A percentile compares a stretch with the other conserved stretches of the same genome.
These are phyloP conservation scores for Naganishia vaughanmartiniae DNA, from an alignment of 768 basidiomycete species.

Conservation along the genomic window DNA sequence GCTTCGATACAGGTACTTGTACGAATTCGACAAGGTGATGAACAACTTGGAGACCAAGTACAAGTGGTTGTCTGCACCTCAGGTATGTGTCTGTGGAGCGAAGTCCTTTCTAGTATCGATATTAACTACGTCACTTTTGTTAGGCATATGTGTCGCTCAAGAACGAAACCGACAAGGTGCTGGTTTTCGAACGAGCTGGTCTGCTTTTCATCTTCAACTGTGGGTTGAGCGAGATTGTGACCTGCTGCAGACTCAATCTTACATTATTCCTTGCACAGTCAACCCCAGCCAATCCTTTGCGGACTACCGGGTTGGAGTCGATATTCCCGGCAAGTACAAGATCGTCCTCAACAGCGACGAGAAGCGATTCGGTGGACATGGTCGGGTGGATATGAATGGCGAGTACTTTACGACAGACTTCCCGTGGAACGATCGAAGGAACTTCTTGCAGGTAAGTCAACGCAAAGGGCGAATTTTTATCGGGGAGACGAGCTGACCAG, in stretches of 20 bases:
- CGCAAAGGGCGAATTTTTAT: neutral
- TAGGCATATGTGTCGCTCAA: constrained; percentile 93
- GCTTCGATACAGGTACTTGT: constrained; percentile 89
- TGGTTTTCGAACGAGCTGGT: constrained; percentile 90
- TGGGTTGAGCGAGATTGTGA: constrained; percentile 29
- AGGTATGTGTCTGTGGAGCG: constrained; percentile 56
- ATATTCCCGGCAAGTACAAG: constrained; percentile 77
- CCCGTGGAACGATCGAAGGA: constrained; percentile 90
- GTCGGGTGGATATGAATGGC: constrained; percentile 65
- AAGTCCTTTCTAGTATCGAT: neutral
- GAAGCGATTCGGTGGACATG: constrained; percentile 82
- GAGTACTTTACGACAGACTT: constrained; percentile 76
- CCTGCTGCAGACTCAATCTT: neutral
- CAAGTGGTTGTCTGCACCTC: constrained; percentile 78
- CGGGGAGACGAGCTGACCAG: neutral
- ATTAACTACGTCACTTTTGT: neutral
- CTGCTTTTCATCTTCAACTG: constrained; percentile 94
- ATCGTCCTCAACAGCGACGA: constrained; percentile 82
- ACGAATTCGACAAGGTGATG: constrained; percentile 91
- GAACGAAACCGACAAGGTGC: constrained; percentile 84
- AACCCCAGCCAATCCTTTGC: constrained; percentile 84
- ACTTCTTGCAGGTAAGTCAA: constrained; percentile 70
- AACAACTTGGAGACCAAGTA: constrained; percentile 76
- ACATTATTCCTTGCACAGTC: constrained; percentile 52
- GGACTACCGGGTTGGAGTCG: constrained; percentile 90